Percentiles rank a stretch among this genome's conserved stretches.
phyloP scores from a whole-genome alignment of 441 rosid genomes.

The Gossypium trilobum region DNA sequence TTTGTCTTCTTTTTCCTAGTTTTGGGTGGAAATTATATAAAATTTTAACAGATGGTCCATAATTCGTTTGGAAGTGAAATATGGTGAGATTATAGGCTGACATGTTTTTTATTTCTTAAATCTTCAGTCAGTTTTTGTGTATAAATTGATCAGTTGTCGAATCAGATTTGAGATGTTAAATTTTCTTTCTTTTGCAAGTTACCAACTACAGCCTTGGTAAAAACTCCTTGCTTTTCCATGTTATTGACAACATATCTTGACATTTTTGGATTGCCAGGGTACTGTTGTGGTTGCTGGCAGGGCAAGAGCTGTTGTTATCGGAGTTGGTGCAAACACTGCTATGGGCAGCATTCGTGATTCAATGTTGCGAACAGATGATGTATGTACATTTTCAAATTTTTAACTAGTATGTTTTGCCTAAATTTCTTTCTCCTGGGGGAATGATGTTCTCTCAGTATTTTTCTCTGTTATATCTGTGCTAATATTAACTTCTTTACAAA shows the following conservation, averaged over 20 bases:
- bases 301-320: conserved; percentile 88
- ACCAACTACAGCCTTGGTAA: conserved; percentile 1
- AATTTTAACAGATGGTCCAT: background rate
- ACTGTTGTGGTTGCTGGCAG: conserved; percentile 85
- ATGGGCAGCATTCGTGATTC: conserved; percentile 98
- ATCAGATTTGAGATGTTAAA: background rate
- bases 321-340: conserved; percentile 91
- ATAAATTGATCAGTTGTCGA: background rate
- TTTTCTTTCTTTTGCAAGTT: conserved; percentile 8
- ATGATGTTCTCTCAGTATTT: conserved; percentile 7
- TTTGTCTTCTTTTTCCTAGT: background rate
- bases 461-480: background rate
- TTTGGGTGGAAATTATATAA: background rate
- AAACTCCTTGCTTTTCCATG: conserved; percentile 6
- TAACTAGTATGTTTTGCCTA: conserved; percentile 9
- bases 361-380: conserved; percentile 88
- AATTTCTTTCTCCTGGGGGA: background rate
- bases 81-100: background rate
- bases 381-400: conserved; percentile 28
- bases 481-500: background rate
- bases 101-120: conserved; percentile 2
- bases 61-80: background rate
- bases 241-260: conserved; percentile 8
- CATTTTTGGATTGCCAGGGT: conserved; percentile 59
- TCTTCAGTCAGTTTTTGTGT: background rate